phyloP scores from a whole-genome alignment of 805 yeast species.

The Nakazawaea wyomingensis region DNA sequence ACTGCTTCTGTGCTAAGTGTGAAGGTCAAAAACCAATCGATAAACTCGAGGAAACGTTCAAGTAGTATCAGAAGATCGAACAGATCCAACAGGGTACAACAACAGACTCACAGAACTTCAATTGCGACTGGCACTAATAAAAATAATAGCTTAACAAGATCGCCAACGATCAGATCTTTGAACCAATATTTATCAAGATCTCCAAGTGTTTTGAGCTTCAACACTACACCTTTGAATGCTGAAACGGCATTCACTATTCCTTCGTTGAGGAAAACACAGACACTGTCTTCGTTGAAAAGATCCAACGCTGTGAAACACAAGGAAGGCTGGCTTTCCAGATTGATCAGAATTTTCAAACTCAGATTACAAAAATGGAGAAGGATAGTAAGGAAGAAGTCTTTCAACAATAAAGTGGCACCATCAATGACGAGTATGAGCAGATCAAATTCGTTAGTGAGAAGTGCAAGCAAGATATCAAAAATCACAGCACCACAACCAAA shows the following conservation, averaged over 20 bases:
- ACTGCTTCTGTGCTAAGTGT: neutral
- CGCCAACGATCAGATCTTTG: constrained; percentile 1
- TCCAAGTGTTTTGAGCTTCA: constrained; percentile 3
- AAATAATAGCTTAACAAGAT: neutral
- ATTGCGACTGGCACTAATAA: neutral
- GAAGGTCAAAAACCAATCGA: neutral
- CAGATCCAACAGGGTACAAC: neutral
- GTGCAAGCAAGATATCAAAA: too few relatives aligned
- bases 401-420: neutral
- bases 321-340: constrained; percentile 9
- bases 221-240: neutral
- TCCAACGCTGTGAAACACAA: constrained; percentile 12
- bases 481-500: too few relatives aligned
- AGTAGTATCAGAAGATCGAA: neutral
- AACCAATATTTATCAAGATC: constrained; percentile 3
- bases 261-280: neutral
- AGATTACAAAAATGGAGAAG: constrained; percentile 8
- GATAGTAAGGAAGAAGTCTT: constrained; percentile 1
- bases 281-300: constrained; percentile 9
- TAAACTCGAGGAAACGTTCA: too few relatives aligned
- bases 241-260: neutral
- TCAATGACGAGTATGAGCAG: neutral
- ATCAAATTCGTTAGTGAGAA: neutral
- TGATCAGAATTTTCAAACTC: constrained; percentile 4
- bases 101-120: neutral